Evolutionary conservation across 352 stramenopile species (phyloP).

Genomic region (Thalassiosira ordinaria): DNA sequence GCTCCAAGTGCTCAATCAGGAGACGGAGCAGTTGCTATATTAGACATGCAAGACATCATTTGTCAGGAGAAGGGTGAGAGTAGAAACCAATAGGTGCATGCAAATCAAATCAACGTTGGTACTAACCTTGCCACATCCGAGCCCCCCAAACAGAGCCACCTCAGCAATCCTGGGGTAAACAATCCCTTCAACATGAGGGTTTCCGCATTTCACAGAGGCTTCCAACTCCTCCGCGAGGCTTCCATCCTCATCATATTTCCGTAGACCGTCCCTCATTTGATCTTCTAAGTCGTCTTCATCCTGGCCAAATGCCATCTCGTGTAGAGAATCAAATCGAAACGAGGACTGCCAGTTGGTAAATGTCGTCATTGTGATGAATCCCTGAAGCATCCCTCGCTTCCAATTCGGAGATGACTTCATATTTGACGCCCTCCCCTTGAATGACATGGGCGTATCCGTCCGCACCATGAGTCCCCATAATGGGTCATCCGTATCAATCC

Average conservation of each 20-base stretch:
- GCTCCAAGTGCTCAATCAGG: constrained; percentile 76
- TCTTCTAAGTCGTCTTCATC: constrained; percentile 59
- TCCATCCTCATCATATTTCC: constrained; percentile 69
- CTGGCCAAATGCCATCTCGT: constrained; percentile 73
- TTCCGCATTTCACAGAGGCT: constrained; percentile 72
- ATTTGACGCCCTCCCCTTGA: constrained; percentile 28
- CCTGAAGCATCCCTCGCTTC: constrained; percentile 80
- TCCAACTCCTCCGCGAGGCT: constrained; percentile 68
- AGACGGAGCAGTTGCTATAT: constrained; percentile 66
- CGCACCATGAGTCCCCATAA: constrained; percentile 80
- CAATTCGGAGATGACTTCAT: constrained; percentile 40
- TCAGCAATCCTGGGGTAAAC: constrained; percentile 86
- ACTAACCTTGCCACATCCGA: constrained; percentile 82
- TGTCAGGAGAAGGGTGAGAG: not conserved
- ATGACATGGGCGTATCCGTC: constrained; percentile 46
- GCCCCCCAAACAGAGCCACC: constrained; percentile 82
- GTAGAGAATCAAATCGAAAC: constrained; percentile 83
- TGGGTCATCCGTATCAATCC: constrained; percentile 86
- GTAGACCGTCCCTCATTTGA: constrained; percentile 34
- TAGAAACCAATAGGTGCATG: too few species aligned
- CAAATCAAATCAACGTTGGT: too few species aligned
- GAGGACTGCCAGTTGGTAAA: constrained; percentile 87
- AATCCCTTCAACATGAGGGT: constrained; percentile 86
- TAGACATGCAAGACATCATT: constrained; percentile 6
- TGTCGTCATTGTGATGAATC: constrained; percentile 86